A percentile compares a stretch with the other conserved stretches of the same genome.
Evolutionary conservation across 345 rosid species (phyloP).

Genomic region (Aquilaria sinensis): DNA sequence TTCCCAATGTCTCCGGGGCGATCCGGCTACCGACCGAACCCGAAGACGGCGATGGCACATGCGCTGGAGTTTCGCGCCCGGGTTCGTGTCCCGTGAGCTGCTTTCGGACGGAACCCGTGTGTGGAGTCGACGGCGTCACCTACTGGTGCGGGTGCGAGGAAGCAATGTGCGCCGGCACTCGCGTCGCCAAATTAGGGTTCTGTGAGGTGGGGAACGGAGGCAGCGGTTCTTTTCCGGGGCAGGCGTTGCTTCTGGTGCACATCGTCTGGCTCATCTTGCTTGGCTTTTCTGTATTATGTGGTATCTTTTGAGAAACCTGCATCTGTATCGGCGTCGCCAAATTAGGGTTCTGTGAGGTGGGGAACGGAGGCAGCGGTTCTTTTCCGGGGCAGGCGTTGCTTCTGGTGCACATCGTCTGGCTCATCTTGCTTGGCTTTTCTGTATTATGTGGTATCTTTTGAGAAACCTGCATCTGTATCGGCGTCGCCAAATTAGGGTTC

Average conservation of each 20-base stretch:
- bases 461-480: too few species aligned
- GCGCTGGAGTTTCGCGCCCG: slow-evolving; percentile 34
- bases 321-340: too few species aligned
- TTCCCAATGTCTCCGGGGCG: not conserved
- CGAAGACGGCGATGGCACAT: slow-evolving; percentile 28
- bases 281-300: slow-evolving; percentile 76
- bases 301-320: slow-evolving; percentile 56
- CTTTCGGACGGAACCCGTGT: slow-evolving; percentile 82
- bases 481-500: slow-evolving; percentile 56
- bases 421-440: slow-evolving; percentile 77
- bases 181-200: slow-evolving; percentile 60
- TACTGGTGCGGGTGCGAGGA: slow-evolving; percentile 98
- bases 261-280: slow-evolving; percentile 85
- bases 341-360: slow-evolving; percentile 69
- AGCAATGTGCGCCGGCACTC: slow-evolving; percentile 61
- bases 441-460: slow-evolving; percentile 74
- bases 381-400: slow-evolving; percentile 88
- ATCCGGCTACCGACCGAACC: slow-evolving; percentile 29
- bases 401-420: slow-evolving; percentile 88
- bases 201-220: slow-evolving; percentile 78
- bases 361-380: slow-evolving; percentile 61
- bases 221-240: slow-evolving; percentile 69
- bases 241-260: slow-evolving; percentile 84
- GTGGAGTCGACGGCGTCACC: slow-evolving; percentile 79
- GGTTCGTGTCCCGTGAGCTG: slow-evolving; percentile 74